phyloP scores from a whole-genome alignment of 352 stramenopile species.

The Phytophthora pseudosyringae region DNA sequence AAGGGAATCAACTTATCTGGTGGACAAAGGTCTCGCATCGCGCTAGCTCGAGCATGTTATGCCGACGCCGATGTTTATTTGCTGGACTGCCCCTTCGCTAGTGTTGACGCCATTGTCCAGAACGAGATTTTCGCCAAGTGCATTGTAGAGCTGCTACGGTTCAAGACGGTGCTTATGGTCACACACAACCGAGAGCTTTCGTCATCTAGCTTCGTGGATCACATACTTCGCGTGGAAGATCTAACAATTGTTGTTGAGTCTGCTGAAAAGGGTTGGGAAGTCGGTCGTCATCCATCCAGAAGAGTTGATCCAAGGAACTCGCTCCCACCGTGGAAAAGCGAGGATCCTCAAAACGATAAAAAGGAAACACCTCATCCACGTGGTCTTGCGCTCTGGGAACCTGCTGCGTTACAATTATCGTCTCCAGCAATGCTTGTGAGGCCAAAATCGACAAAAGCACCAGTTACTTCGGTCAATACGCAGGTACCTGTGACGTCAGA shows the following conservation, averaged over 20 bases:
- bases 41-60: conserved; percentile 63
- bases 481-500: conserved; percentile 34
- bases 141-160: conserved; percentile 51
- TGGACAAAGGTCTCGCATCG: conserved; percentile 62
- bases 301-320: conserved; percentile 40
- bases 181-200: conserved; percentile 66
- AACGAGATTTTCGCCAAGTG: conserved; percentile 68
- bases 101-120: conserved; percentile 64
- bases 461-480: not conserved
- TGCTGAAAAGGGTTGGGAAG: conserved; percentile 30
- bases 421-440: conserved; percentile 12
- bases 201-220: conserved; percentile 51
- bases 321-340: conserved; percentile 37
- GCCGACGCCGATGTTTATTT: conserved; percentile 62
- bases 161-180: conserved; percentile 60
- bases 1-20: conserved; percentile 67
- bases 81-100: conserved; percentile 59
- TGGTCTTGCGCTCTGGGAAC: conserved; percentile 35
- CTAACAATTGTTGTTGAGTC: conserved; percentile 38
- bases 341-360: not conserved
- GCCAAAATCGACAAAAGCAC: conserved; percentile 5
- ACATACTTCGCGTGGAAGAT: conserved; percentile 41
- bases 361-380: conserved; percentile 1
- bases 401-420: conserved; percentile 7
- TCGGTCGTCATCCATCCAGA: conserved; percentile 26